Percentiles rank a stretch among this genome's conserved stretches.
Evolutionary conservation across 2,329 filamentous ascomycete species (phyloP).

Genomic region (Dothidotthia symphoricarpi): DNA sequence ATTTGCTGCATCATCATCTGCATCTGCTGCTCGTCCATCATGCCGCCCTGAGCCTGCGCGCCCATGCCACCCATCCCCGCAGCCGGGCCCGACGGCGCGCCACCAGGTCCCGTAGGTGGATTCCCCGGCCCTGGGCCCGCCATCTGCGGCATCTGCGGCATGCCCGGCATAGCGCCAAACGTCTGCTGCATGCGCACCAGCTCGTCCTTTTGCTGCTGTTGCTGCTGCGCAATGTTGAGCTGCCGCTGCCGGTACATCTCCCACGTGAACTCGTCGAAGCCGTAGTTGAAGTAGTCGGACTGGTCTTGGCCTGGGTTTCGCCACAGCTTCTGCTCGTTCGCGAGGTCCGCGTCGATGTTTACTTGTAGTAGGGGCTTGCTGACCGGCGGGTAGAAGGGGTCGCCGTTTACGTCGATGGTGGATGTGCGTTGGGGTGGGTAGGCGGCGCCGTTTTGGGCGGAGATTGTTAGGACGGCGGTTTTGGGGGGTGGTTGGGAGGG

Average conservation of each 20-base stretch:
- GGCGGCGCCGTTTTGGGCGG: conserved; percentile 29
- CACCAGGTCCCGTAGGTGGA: conserved; percentile 10
- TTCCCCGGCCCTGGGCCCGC: conserved; percentile 16
- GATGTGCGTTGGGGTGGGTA: conserved; percentile 71
- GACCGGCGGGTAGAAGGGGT: conserved; percentile 70
- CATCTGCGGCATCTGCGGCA: conserved; percentile 25
- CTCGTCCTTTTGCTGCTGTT: conserved; percentile 74
- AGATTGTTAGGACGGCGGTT: conserved; percentile 21
- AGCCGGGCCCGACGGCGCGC: conserved; percentile 32
- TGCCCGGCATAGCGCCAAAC: conserved; percentile 42
- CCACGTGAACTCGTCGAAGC: conserved; percentile 98
- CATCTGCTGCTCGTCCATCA: conserved; percentile 57
- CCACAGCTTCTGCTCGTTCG: conserved; percentile 86
- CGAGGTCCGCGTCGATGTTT: conserved; percentile 54
- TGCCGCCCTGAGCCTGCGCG: conserved; percentile 33
- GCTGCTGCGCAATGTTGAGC: conserved; percentile 72
- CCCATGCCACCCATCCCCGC: conserved; percentile 20
- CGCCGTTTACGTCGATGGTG: conserved; percentile 78
- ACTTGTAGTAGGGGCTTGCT: conserved; percentile 69
- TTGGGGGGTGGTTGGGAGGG: conserved; percentile 8
- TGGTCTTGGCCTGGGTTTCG: conserved; percentile 90
- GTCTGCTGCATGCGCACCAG: conserved; percentile 62
- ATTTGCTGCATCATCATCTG: conserved; percentile 59
- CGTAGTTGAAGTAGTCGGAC: conserved; percentile 98
- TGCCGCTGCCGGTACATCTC: conserved; percentile 90